phyloP scores from a whole-genome alignment of 1,139 yeast species.

The Saccharomyces hybrid region DNA sequence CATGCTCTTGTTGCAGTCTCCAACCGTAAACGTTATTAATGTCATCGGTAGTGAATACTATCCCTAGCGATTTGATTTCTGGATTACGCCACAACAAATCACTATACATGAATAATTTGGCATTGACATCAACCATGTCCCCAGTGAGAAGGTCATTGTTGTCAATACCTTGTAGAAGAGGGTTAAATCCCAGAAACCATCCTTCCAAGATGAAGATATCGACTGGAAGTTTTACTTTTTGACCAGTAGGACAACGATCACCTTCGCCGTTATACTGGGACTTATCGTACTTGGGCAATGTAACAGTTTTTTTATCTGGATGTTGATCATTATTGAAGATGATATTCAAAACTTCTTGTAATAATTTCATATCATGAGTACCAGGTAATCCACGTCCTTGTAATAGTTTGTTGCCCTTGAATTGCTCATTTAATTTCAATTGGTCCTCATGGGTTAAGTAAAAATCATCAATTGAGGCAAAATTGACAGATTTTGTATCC shows the following conservation, averaged over 20 bases:
- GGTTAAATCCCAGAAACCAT: slow-evolving; percentile 80
- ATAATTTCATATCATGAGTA: slow-evolving; percentile 63
- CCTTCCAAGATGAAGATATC: slow-evolving; percentile 82
- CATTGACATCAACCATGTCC: slow-evolving; percentile 42
- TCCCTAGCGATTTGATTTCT: slow-evolving; percentile 50
- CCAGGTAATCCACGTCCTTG: slow-evolving; percentile 91
- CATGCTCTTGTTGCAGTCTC: slow-evolving; percentile 83
- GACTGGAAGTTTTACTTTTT: slow-evolving; percentile 35
- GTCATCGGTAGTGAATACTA: slow-evolving; percentile 53
- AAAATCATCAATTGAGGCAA: slow-evolving; percentile 79
- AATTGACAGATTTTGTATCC: slow-evolving; percentile 36
- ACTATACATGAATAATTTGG: slow-evolving; percentile 42
- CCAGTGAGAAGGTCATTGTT: slow-evolving; percentile 10
- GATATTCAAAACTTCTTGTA: slow-evolving; percentile 26
- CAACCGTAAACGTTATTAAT: slow-evolving; percentile 64
- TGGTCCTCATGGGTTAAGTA: slow-evolving; percentile 66
- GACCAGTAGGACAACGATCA: slow-evolving; percentile 45
- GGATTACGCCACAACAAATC: slow-evolving; percentile 56
- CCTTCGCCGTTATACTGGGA: slow-evolving; percentile 69
- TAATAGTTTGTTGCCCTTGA: slow-evolving; percentile 47
- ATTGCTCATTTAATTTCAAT: slow-evolving; percentile 34
- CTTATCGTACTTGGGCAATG: slow-evolving; percentile 71
- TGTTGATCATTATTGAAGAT: slow-evolving; percentile 13
- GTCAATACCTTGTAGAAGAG: slow-evolving; percentile 34
- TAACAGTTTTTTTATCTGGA: slow-evolving; percentile 4